phyloP scores from a whole-genome alignment of 2,329 filamentous ascomycete species.

The Dothideomycetes sp. region DNA sequence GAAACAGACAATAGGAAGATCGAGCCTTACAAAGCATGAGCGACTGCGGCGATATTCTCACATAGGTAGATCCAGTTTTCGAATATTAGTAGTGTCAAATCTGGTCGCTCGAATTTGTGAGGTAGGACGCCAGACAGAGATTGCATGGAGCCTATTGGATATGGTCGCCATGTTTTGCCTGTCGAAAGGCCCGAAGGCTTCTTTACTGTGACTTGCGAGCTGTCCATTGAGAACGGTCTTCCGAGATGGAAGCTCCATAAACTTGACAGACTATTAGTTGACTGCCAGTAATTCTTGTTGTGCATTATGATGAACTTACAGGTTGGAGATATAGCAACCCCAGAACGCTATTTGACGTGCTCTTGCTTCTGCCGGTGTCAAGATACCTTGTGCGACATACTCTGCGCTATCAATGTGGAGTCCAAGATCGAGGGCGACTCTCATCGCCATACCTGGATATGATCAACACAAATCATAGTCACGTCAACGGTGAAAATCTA shows the following conservation, averaged over 20 bases:
- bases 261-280: no score
- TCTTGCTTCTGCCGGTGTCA: constrained; percentile 32
- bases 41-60: constrained; percentile 35
- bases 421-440: constrained; percentile 37
- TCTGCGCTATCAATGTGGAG: constrained; percentile 33
- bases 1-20: no score
- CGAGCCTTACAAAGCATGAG: constrained; percentile 36
- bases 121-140: neutral
- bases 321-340: constrained; percentile 35
- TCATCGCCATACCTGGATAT: constrained; percentile 34
- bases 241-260: constrained; percentile 33
- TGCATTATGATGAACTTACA: constrained; percentile 14
- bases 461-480: neutral
- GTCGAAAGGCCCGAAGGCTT: constrained; percentile 26
- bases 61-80: constrained; percentile 29
- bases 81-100: constrained; percentile 16
- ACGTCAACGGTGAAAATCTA: no score
- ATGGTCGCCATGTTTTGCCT: constrained; percentile 1
- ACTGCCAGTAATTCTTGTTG: no score
- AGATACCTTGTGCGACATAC: constrained; percentile 32
- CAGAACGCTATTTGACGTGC: constrained; percentile 35
- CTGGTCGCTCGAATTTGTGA: neutral
- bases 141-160: neutral
- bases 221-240: constrained; percentile 34
- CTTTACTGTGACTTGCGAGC: constrained; percentile 32